Evolutionary conservation across 2,329 filamentous ascomycete species (phyloP).

Genomic region (Diaporthe ilicicola): DNA sequence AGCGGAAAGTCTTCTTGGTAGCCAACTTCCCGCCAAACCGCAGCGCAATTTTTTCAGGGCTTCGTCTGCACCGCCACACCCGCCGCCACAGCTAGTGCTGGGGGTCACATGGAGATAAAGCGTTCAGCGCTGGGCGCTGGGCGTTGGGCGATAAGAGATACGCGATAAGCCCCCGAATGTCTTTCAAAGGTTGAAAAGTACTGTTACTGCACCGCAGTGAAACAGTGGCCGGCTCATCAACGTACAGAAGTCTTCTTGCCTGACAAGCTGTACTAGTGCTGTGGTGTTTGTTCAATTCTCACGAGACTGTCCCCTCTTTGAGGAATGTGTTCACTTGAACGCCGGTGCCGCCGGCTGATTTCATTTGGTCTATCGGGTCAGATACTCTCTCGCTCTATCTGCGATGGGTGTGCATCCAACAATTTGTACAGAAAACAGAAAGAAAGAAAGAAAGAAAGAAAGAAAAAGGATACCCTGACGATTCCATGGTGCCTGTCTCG

Average conservation of each 20-base stretch:
- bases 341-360: background rate
- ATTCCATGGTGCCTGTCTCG: background rate
- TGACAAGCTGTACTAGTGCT: background rate
- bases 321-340: background rate
- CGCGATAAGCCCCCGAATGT: too few species aligned
- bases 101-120: slow-evolving; percentile 15
- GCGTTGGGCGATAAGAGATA: slow-evolving; percentile 1
- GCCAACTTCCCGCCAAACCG: background rate
- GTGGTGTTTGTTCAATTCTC: background rate
- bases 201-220: background rate
- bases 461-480: background rate
- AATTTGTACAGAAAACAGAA: background rate
- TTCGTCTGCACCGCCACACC: background rate
- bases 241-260: background rate
- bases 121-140: too few species aligned
- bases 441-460: too few species aligned
- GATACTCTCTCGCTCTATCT: background rate
- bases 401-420: slow-evolving; percentile 1
- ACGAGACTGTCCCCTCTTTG: background rate
- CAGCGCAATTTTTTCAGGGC: too few species aligned
- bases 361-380: slow-evolving; percentile 23
- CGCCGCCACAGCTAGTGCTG: background rate
- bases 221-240: background rate
- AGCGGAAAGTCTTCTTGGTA: background rate
- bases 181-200: too few species aligned